Percentiles rank a stretch among this genome's conserved stretches.
Evolutionary conservation across 2,329 filamentous ascomycete genomes (phyloP).

Genomic region (Talaromyces sp.): DNA sequence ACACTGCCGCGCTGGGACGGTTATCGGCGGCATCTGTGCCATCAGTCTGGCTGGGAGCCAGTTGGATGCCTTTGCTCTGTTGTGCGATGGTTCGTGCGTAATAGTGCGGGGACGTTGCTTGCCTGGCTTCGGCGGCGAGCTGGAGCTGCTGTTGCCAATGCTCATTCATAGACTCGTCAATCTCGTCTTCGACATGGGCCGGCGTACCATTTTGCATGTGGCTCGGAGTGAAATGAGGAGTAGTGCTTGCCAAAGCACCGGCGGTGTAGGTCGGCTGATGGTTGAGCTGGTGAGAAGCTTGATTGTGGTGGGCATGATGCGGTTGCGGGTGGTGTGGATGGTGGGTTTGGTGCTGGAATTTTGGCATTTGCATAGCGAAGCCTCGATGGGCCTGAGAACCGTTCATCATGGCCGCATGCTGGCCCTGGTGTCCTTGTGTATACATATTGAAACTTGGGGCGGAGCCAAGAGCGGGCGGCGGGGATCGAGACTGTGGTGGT

Average conservation of each 20-base stretch:
- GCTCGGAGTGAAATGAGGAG: conserved; percentile 54
- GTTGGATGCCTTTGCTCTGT: conserved; percentile 42
- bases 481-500: conserved; percentile 45
- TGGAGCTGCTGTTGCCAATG: conserved; percentile 89
- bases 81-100: conserved; percentile 53
- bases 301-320: conserved; percentile 39
- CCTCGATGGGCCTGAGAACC: conserved; percentile 44
- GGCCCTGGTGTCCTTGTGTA: conserved; percentile 42
- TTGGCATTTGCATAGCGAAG: conserved; percentile 46
- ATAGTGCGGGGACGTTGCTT: conserved; percentile 67
- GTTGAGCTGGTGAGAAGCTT: conserved; percentile 37
- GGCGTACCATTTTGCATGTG: conserved; percentile 58
- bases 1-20: conserved; percentile 61
- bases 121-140: conserved; percentile 66
- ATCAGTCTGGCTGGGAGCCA: conserved; percentile 44
- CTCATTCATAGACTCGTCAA: conserved; percentile 56
- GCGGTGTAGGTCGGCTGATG: conserved; percentile 49
- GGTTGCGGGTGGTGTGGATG: conserved; percentile 41
- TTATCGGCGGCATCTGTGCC: conserved; percentile 48
- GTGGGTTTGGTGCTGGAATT: conserved; percentile 43
- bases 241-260: conserved; percentile 41
- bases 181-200: conserved; percentile 49
- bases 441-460: conserved; percentile 45
- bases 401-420: conserved; percentile 49
- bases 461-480: conserved; percentile 38